Conservation (phyloP, 108 stramenopile species). For the Pseudonitzschia pungens region DNA sequence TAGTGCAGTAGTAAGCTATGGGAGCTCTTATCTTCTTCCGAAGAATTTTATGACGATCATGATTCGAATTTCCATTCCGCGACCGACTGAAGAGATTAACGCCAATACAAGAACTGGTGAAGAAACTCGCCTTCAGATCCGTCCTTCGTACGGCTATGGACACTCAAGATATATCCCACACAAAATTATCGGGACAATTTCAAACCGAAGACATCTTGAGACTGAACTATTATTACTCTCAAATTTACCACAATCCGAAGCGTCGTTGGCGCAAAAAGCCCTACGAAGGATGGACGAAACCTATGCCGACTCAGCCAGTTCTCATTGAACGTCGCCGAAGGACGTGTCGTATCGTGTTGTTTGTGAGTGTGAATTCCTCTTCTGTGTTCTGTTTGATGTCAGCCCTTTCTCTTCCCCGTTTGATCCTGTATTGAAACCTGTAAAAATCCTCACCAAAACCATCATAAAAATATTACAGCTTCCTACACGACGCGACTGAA, state of each 20-base stretch:
- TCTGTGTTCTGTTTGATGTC: not conserved
- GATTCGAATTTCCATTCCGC: constrained; percentile 1
- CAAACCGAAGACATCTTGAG: not conserved
- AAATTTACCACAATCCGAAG: not conserved
- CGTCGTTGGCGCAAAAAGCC: not conserved
- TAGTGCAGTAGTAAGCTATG: not conserved
- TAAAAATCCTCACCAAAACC: not conserved
- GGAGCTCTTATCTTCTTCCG: not conserved
- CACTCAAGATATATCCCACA: not conserved
- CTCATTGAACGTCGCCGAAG: not conserved
- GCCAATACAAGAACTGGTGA: not conserved
- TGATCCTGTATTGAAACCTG: not conserved
- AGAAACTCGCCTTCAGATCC: not conserved
- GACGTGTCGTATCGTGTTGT: not conserved
- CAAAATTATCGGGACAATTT: not conserved
- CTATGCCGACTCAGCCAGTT: not conserved
- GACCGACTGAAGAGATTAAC: not conserved
- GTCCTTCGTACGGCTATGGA: not conserved
- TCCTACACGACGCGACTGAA: not conserved
- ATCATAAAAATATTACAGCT: not conserved
- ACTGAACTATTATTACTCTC: not conserved
- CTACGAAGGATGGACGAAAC: not conserved
- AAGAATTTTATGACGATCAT: not conserved
- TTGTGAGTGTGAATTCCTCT: not conserved
- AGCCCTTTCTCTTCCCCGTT: not conserved